Conservation (phyloP, 345 rosid species). For the Gynandropsis gynandra region DNA sequence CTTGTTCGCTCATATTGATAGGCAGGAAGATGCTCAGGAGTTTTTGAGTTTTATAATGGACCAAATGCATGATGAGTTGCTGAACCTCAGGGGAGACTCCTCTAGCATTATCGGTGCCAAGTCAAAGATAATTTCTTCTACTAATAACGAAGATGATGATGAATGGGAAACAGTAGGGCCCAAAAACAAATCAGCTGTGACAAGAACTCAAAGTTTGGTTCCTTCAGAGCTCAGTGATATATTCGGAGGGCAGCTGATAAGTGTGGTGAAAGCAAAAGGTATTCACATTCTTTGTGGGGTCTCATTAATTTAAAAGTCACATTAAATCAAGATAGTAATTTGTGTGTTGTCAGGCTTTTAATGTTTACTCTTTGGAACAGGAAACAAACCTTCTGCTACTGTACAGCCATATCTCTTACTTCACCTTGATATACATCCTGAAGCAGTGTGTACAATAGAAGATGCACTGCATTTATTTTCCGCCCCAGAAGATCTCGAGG, state of each 20-base stretch:
- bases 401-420: constrained; percentile 81
- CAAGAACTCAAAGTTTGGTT: constrained; percentile 72
- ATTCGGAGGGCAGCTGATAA: constrained; percentile 79
- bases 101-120: constrained; percentile 28
- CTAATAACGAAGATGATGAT: constrained; percentile 65
- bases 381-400: constrained; percentile 74
- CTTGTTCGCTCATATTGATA: constrained; percentile 29
- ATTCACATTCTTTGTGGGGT: constrained; percentile 6
- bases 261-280: constrained; percentile 80
- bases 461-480: constrained; percentile 79
- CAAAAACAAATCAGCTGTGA: constrained; percentile 82
- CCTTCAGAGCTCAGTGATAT: constrained; percentile 75
- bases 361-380: constrained; percentile 33
- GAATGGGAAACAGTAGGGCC: constrained; percentile 99
- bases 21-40: constrained; percentile 99
- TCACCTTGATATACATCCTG: constrained; percentile 80
- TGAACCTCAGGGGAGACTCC: constrained; percentile 54
- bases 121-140: constrained; percentile 49
- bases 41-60: constrained; percentile 86
- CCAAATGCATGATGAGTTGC: constrained; percentile 84
- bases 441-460: constrained; percentile 63
- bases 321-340: not conserved
- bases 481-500: constrained; percentile 79
- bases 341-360: constrained; percentile 10
- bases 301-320: not conserved